Conservation (phyloP, 1,284 basidiomycete species). For the Cerioporus squamosus region DNA sequence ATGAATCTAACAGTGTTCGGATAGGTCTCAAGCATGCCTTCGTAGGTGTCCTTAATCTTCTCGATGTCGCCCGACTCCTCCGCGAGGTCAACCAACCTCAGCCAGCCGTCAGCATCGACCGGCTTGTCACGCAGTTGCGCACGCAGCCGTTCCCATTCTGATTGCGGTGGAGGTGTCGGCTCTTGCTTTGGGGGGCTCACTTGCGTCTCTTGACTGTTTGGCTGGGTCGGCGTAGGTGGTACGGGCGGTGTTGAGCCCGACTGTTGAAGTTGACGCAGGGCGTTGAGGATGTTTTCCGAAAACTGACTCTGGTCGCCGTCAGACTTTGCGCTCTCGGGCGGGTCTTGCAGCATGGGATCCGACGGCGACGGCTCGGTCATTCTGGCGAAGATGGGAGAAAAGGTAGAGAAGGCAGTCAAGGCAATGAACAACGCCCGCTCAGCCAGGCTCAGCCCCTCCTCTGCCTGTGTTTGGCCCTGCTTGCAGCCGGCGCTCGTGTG, state of each 20-base stretch:
- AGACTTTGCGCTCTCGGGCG: conserved; percentile 3
- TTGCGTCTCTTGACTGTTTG: conserved; percentile 28
- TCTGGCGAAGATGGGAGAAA: conserved; percentile 4
- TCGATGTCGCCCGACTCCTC: conserved; percentile 71
- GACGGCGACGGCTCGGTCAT: conserved; percentile 28
- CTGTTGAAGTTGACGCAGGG: conserved; percentile 38
- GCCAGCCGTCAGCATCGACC: conserved; percentile 71
- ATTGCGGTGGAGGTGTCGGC: conserved; percentile 33
- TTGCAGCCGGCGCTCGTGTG: not conserved
- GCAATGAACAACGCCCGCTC: not conserved
- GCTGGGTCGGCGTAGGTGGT: conserved; percentile 26
- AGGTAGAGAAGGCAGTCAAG: not conserved
- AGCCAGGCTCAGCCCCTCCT: no score
- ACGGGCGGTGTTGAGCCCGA: conserved; percentile 10
- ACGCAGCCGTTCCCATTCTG: conserved; percentile 54
- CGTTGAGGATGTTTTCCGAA: conserved; percentile 45
- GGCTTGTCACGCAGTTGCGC: conserved; percentile 53
- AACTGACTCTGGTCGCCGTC: conserved; percentile 41
- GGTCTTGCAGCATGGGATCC: conserved; percentile 12
- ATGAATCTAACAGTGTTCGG: conserved; percentile 70
- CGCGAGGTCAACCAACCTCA: conserved; percentile 67
- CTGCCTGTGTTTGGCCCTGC: conserved; percentile 12
- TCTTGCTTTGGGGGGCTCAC: conserved; percentile 23
- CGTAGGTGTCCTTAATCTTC: conserved; percentile 72
- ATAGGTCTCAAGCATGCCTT: conserved; percentile 75